Evolutionary conservation across 768 basidiomycete genomes (phyloP), one percentile per base, ranked within the genome.

Genomic region (Phanerochaete carnosa): DNA sequence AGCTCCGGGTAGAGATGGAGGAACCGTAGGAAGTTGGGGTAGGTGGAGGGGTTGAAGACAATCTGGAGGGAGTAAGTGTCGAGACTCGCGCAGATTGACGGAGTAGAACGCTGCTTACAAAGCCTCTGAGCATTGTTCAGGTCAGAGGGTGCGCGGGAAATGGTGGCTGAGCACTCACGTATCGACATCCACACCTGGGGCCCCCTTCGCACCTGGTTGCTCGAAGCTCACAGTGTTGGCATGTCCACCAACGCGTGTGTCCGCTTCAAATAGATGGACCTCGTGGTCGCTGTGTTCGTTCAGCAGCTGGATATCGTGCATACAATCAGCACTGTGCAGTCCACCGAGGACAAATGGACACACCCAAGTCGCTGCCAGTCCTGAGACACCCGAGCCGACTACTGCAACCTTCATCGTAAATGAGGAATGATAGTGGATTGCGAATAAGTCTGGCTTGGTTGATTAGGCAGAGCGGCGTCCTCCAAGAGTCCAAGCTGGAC

Each of bases 1-100:
- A 90, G 79, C 15, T 71, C 66, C 5, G 79, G 73, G 50, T 81
- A 76, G 29, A 77, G 69, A 16, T 75, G 72, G 33, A 92, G 77
- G 69, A 92, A 93, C 45, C 83, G 80, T 52, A 89, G 78, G 68
- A 92, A 90, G 70, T 92, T 91, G 23, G 89, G 91, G 67, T 91
- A 92, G 0, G 89, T 90, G 37, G 76, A 76, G 0, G 89, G 86
- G 68, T 92, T 91, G 72, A 88, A 84, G 7, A 91, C 89, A 64
- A 91, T 89, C 87, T 90, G 65, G 2, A 9, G n/a, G 13, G 45
- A 26, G 47, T 33, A 25, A 56, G 57, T n/a, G 35, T 32, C 45
- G 11, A 13, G 15, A 45, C 45, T 45, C 29, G 13, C 45, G 8
- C 11, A 6, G 2, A n/a, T 1, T 32, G 7, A 15, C 6, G 23